These are phyloP conservation scores for Populus davidiana DNA, from an alignment of 345 rosid genomes.

Conservation along the genomic window DNA sequence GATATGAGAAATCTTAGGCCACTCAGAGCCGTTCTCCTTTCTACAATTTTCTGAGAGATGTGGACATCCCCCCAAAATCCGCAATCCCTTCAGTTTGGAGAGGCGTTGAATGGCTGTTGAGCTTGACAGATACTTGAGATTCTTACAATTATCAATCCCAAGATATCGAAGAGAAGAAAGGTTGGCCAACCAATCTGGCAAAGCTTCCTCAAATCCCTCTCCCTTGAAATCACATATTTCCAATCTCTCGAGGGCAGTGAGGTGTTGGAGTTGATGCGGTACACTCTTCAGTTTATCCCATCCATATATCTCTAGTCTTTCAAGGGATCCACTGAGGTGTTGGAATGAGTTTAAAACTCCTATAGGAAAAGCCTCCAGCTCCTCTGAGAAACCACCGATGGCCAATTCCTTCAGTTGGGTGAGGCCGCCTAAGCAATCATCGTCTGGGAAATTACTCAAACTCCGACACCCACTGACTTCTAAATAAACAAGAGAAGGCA, in stretches of 20 bases:
- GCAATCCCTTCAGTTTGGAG: neutral
- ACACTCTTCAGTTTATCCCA: too few relatives aligned
- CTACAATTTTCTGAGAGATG: neutral
- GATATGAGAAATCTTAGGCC: too few relatives aligned
- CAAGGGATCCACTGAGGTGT: too few relatives aligned
- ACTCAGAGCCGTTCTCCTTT: neutral
- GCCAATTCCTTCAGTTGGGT: conserved; percentile 1
- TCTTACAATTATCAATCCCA: neutral
- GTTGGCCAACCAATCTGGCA: conserved; percentile 15
- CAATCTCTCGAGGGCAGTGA: too few relatives aligned
- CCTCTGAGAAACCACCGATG: conserved; percentile 7
- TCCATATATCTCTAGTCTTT: too few relatives aligned
- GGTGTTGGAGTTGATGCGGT: too few relatives aligned
- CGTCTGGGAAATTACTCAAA: neutral
- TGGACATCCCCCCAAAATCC: neutral
- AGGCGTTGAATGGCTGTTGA: neutral
- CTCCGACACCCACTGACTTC: neutral
- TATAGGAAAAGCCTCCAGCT: neutral
- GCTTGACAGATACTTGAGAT: neutral
- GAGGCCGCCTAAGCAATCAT: neutral
- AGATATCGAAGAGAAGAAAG: neutral
- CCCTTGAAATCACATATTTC: too few relatives aligned
- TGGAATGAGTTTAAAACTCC: too few relatives aligned
- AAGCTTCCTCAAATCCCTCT: neutral
- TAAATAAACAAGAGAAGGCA: neutral